Percentiles rank a stretch among this genome's conserved stretches.
phyloP scores from a whole-genome alignment of 116 monocot genomes.

The Posidonia oceanica region DNA sequence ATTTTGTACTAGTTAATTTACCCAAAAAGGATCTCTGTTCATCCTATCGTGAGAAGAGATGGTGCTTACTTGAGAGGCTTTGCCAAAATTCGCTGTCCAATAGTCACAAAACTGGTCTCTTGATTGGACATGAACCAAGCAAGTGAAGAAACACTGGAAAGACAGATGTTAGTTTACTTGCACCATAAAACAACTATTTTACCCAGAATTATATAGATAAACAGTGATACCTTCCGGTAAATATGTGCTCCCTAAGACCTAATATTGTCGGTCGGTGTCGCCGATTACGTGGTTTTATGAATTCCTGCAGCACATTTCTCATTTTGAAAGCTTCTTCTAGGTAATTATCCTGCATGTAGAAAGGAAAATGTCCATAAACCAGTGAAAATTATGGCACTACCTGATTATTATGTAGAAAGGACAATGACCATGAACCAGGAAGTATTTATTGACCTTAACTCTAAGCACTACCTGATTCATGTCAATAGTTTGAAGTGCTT shows the following conservation, averaged over 20 bases:
- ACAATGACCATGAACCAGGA: neutral
- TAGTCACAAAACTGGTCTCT: constrained; percentile 95
- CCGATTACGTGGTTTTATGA: constrained; percentile 24
- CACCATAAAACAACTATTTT: constrained; percentile 1
- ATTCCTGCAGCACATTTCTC: constrained; percentile 87
- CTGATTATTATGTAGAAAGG: neutral
- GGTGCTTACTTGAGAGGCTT: constrained; percentile 74
- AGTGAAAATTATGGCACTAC: constrained; percentile 3
- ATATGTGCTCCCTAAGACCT: constrained; percentile 90
- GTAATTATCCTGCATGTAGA: constrained; percentile 70
- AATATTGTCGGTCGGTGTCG: constrained; percentile 60
- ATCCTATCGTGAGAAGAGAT: constrained; percentile 3
- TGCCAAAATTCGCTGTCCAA: constrained; percentile 86
- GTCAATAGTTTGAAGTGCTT: constrained; percentile 94
- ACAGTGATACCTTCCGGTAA: constrained; percentile 73
- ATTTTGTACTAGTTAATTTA: too few species aligned
- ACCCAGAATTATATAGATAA: neutral
- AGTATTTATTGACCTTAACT: neutral
- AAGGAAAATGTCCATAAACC: neutral
- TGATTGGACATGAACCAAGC: constrained; percentile 99
- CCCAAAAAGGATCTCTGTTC: too few species aligned
- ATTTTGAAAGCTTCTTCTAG: constrained; percentile 98
- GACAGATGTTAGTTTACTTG: neutral
- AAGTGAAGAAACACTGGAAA: constrained; percentile 91
- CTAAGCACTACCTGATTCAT: constrained; percentile 77